phyloP scores from a whole-genome alignment of 306 rosid genomes.

The Potentilla sterilis region DNA sequence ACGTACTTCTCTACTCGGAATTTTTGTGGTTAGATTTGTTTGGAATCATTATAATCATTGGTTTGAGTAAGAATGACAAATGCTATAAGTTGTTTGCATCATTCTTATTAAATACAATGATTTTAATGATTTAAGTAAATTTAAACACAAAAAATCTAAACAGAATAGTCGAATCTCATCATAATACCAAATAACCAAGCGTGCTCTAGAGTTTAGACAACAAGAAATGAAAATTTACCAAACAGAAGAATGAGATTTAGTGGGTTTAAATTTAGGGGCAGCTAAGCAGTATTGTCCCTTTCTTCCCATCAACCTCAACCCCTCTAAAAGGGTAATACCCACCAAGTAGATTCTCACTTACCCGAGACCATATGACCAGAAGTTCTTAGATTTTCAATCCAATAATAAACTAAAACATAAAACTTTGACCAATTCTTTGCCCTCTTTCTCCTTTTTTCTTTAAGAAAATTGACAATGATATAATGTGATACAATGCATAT shows the following conservation, averaged over 20 bases:
- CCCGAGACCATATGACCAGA: conserved; percentile 17
- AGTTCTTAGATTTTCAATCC: no score
- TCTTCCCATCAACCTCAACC: conserved; percentile 31
- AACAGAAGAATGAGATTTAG: conserved; percentile 44
- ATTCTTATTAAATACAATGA: no score
- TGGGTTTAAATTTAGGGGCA: conserved; percentile 38
- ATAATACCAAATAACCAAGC: not conserved
- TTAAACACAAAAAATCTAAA: no score
- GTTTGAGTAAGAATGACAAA: no score
- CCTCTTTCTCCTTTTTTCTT: conserved; percentile 17
- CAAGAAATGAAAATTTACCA: conserved; percentile 40
- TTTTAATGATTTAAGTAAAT: no score
- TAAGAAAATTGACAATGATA: conserved; percentile 6
- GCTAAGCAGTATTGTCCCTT: conserved; percentile 45
- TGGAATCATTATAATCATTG: no score
- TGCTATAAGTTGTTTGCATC: no score
- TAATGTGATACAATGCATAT: conserved; percentile 12
- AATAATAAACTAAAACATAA: conserved; percentile 21
- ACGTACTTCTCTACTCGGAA: no score
- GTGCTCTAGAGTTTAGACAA: not conserved
- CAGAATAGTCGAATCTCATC: no score
- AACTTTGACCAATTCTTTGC: conserved; percentile 33
- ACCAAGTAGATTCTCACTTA: conserved; percentile 17
- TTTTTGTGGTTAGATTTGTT: no score
- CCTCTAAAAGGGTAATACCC: conserved; percentile 14